Evolutionary conservation across 306 rosid species (phyloP).

Genomic region (Vicia villosa): DNA sequence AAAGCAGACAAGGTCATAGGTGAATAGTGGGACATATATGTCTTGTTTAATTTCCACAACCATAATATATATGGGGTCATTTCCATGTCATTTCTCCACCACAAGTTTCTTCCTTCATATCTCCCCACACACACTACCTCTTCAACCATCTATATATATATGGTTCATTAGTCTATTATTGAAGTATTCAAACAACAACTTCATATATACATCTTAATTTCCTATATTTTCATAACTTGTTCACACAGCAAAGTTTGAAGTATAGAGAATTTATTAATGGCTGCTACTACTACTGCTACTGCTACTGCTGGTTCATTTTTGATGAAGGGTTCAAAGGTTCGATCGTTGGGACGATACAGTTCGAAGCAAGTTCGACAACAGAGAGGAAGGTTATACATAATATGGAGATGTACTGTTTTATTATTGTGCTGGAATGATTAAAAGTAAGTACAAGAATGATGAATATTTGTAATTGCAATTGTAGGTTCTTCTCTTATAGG

Average conservation of each 20-base stretch:
- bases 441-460: neutral
- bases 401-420: constrained; percentile 91
- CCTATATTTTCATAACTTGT: neutral
- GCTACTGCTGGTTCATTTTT: constrained; percentile 37
- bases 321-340: constrained; percentile 55
- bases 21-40: constrained; percentile 40
- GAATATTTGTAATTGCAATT: neutral
- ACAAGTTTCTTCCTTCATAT: constrained; percentile 51
- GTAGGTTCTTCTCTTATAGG: neutral
- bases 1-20: constrained; percentile 50
- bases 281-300: constrained; percentile 44
- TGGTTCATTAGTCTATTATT: constrained; percentile 3
- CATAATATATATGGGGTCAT: constrained; percentile 41
- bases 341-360: constrained; percentile 58
- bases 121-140: constrained; percentile 32
- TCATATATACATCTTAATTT: constrained; percentile 27
- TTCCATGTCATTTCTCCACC: constrained; percentile 52
- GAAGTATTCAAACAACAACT: constrained; percentile 26
- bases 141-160: constrained; percentile 21
- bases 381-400: constrained; percentile 82
- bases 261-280: constrained; percentile 36
- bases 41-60: constrained; percentile 34
- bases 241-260: constrained; percentile 22
- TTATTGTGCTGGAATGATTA: constrained; percentile 77
- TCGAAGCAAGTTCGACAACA: constrained; percentile 81